These are phyloP conservation scores for Sporothrix curviconia DNA, from an alignment of 2,329 filamentous ascomycete species.

Conservation along the genomic window DNA sequence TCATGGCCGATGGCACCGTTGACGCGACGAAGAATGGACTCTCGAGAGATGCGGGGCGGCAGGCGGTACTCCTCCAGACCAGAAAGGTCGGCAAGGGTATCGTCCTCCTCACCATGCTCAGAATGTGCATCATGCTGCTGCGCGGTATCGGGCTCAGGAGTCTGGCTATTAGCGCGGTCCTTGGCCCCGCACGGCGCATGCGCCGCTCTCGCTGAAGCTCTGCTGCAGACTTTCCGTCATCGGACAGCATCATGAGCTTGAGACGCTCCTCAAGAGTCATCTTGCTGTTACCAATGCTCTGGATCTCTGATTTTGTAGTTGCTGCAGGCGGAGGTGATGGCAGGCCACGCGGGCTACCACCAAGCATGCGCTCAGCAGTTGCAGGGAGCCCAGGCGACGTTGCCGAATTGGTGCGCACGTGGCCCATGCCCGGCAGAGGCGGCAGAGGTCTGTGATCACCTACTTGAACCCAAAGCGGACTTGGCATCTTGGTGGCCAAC, in stretches of 20 bases:
- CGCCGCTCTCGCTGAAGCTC: slow-evolving; percentile 63
- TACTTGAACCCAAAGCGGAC: slow-evolving; percentile 70
- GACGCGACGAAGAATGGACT: slow-evolving; percentile 86
- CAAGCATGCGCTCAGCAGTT: slow-evolving; percentile 65
- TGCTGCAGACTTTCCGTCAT: slow-evolving; percentile 56
- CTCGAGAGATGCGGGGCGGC: slow-evolving; percentile 77
- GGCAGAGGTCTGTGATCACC: slow-evolving; percentile 79
- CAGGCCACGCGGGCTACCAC: slow-evolving; percentile 52
- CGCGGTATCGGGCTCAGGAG: slow-evolving; percentile 35
- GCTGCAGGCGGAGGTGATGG: slow-evolving; percentile 67
- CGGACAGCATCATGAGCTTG: slow-evolving; percentile 80
- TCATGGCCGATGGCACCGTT: slow-evolving; percentile 57
- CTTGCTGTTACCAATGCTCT: slow-evolving; percentile 64
- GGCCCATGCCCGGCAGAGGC: slow-evolving; percentile 64
- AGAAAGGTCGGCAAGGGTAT: slow-evolving; percentile 54
- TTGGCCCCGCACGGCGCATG: slow-evolving; percentile 55
- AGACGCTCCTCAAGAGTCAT: slow-evolving; percentile 84
- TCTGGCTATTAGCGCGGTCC: slow-evolving; percentile 38
- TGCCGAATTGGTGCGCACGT: slow-evolving; percentile 39
- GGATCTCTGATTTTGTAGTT: slow-evolving; percentile 68
- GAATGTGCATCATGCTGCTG: slow-evolving; percentile 29
- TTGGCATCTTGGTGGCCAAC: slow-evolving; percentile 56
- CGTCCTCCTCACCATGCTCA: slow-evolving; percentile 48
- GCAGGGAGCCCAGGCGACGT: slow-evolving; percentile 60
- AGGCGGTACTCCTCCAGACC: slow-evolving; percentile 57